Percentiles rank a stretch among this genome's conserved stretches.
Conservation (phyloP, 208 protist species). For the Trypanosoma rangeli region DNA sequence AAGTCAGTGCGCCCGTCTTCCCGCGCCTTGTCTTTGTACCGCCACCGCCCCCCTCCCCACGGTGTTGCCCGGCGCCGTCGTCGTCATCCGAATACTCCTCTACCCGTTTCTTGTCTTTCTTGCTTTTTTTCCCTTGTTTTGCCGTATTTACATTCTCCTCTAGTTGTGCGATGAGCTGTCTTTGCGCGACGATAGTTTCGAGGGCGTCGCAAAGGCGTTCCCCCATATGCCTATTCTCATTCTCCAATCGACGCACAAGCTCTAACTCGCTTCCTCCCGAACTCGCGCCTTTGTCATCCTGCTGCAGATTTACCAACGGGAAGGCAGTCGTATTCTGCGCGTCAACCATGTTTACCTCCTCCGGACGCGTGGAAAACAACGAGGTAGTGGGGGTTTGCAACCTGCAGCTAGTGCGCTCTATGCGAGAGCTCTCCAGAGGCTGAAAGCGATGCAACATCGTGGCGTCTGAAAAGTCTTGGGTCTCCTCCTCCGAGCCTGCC, state of each 20-base stretch:
- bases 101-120: neutral
- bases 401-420: neutral
- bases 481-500: neutral
- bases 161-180: constrained; percentile 46
- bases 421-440: neutral
- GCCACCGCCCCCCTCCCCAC: neutral
- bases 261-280: neutral
- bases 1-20: neutral
- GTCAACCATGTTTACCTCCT: neutral
- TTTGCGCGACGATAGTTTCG: constrained; percentile 45
- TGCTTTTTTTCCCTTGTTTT: neutral
- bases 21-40: neutral
- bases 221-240: neutral
- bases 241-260: neutral
- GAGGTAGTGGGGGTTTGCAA: neutral
- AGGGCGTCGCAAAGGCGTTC: constrained; percentile 37
- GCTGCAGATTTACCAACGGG: constrained; percentile 32
- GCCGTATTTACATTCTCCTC: constrained; percentile 56
- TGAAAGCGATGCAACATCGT: neutral
- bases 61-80: constrained; percentile 2
- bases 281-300: neutral
- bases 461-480: neutral
- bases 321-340: constrained; percentile 28
- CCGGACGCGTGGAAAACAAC: neutral
- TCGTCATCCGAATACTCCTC: neutral